These are phyloP conservation scores for Plectosphaerella cucumerina DNA, from an alignment of 2,329 filamentous ascomycete genomes.

Conservation along the genomic window DNA sequence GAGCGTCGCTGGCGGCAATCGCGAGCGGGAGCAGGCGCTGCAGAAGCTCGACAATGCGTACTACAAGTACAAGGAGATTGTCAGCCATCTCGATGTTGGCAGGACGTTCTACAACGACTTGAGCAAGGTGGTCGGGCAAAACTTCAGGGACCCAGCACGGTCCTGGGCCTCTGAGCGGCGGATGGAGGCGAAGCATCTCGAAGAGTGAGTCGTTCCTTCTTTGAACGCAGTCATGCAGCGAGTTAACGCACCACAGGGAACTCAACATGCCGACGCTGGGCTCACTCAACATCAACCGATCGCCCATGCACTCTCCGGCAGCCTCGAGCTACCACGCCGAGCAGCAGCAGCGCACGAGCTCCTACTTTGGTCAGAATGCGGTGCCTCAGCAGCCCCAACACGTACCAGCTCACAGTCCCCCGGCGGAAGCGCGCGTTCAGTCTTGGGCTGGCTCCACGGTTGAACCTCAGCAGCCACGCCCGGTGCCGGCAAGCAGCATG, in stretches of 20 bases:
- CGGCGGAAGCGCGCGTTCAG: conserved; percentile 49
- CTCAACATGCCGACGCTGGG: conserved; percentile 48
- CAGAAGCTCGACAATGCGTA: conserved; percentile 89
- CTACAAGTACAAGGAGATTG: conserved; percentile 93
- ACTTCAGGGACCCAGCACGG: conserved; percentile 75
- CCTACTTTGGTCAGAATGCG: conserved; percentile 12
- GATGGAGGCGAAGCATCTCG: conserved; percentile 73
- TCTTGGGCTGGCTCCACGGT: conserved; percentile 51
- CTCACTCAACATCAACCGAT: conserved; percentile 33
- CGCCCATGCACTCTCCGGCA: conserved; percentile 18
- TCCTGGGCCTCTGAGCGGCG: conserved; percentile 77
- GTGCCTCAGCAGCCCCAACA: conserved; percentile 3
- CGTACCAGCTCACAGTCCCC: conserved; percentile 16
- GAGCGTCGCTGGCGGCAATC: conserved; percentile 57
- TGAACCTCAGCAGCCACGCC: conserved; percentile 51
- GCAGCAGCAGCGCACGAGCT: conserved; percentile 9
- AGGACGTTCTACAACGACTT: conserved; percentile 97
- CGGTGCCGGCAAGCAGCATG: conserved; percentile 45
- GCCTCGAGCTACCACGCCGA: conserved; percentile 10
- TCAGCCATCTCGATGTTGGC: conserved; percentile 85
- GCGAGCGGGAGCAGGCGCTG: conserved; percentile 78
- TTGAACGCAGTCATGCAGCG: neutral
- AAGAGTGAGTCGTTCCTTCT: conserved; percentile 54
- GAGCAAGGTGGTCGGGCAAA: conserved; percentile 72
- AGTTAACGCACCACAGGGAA: conserved; percentile 30